phyloP scores from a whole-genome alignment of 108 stramenopile genomes.

The Thalassiosira profunda region DNA sequence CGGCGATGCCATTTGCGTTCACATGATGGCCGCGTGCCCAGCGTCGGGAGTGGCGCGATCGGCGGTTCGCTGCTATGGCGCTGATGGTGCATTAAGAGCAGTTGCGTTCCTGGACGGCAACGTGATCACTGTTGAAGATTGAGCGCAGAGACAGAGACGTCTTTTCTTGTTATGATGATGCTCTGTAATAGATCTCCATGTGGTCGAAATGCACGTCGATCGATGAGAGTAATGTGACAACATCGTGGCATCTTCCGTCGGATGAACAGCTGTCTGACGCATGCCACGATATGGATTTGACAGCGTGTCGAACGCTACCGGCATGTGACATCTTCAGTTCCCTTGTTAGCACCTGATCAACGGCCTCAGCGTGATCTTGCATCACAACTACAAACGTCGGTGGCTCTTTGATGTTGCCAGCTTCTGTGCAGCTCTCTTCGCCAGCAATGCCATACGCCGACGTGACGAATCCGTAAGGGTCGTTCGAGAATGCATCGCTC shows the following conservation, averaged over 20 bases:
- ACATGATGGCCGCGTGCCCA: constrained; percentile 19
- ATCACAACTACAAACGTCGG: constrained; percentile 39
- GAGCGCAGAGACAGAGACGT: no score
- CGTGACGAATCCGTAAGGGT: constrained; percentile 65
- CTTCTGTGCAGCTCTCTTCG: not conserved
- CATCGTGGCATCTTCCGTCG: not conserved
- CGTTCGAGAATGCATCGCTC: constrained; percentile 66
- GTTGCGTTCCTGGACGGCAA: constrained; percentile 19
- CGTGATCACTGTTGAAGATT: no score
- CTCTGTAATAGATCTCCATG: constrained; percentile 29
- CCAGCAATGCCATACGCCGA: constrained; percentile 9
- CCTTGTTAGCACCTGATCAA: constrained; percentile 6
- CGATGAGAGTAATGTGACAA: constrained; percentile 19
- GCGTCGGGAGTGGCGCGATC: constrained; percentile 18
- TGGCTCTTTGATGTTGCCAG: not conserved
- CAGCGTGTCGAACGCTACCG: constrained; percentile 31
- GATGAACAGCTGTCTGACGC: not conserved
- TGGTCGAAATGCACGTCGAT: constrained; percentile 44
- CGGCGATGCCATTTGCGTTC: constrained; percentile 3
- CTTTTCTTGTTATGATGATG: no score
- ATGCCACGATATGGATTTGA: constrained; percentile 40
- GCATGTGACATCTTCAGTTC: constrained; percentile 25
- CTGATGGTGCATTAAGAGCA: constrained; percentile 19
- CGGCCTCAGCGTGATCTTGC: constrained; percentile 35
- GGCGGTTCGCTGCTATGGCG: constrained; percentile 16